These are phyloP conservation scores for Penicillium sp. DNA, from an alignment of 2,329 filamentous ascomycete species.

Conservation along the genomic window DNA sequence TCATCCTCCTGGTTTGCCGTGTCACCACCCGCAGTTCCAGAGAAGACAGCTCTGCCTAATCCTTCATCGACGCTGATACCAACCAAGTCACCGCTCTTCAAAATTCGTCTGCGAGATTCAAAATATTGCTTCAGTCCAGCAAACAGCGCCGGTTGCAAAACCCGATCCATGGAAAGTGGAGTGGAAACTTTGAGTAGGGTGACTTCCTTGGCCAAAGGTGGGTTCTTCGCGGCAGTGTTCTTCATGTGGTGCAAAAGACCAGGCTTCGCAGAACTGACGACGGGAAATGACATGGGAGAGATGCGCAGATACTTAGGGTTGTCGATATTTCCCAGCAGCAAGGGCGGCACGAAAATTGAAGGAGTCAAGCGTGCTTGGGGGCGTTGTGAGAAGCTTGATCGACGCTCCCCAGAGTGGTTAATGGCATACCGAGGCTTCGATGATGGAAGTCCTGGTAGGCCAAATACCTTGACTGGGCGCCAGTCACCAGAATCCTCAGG, in stretches of 20 bases:
- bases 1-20: constrained; percentile 73
- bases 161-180: constrained; percentile 80
- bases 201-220: constrained; percentile 71
- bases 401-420: constrained; percentile 49
- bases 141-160: constrained; percentile 82
- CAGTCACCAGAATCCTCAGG: constrained; percentile 68
- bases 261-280: constrained; percentile 52
- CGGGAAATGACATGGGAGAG: constrained; percentile 54
- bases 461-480: constrained; percentile 86
- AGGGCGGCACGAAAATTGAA: constrained; percentile 74
- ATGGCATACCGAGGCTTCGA: constrained; percentile 59
- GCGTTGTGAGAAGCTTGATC: constrained; percentile 57
- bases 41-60: constrained; percentile 78
- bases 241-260: constrained; percentile 55
- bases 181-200: constrained; percentile 87
- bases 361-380: constrained; percentile 55
- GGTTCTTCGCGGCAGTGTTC: constrained; percentile 47
- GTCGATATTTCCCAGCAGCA: constrained; percentile 83
- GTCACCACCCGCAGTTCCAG: constrained; percentile 57
- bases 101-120: constrained; percentile 74
- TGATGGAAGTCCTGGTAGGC: constrained; percentile 67
- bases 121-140: constrained; percentile 87
- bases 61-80: constrained; percentile 86
- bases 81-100: constrained; percentile 84
- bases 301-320: constrained; percentile 77